Percentiles rank a stretch among this genome's conserved stretches.
These are phyloP conservation scores for Pseudovirgaria hyperparasitica DNA, from an alignment of 2,329 filamentous ascomycete genomes.

Conservation along the genomic window DNA sequence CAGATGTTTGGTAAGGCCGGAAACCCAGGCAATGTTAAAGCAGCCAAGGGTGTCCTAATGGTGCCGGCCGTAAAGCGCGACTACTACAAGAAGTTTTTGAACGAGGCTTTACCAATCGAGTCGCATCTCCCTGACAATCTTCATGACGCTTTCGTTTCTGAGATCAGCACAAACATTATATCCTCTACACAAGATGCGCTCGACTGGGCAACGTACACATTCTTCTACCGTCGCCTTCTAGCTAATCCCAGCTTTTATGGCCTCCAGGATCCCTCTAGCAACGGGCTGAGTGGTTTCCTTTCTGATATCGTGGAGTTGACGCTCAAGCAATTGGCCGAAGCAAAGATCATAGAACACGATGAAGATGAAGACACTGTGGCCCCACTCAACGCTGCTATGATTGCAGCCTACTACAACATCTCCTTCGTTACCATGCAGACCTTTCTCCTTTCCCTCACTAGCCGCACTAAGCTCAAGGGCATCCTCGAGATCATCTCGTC, in stretches of 20 bases:
- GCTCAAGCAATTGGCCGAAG: slow-evolving; percentile 77
- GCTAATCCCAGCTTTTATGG: slow-evolving; percentile 97
- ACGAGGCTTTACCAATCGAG: slow-evolving; percentile 90
- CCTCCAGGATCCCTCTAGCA: slow-evolving; percentile 74
- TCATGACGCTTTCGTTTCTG: slow-evolving; percentile 91
- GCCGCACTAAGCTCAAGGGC: slow-evolving; percentile 87
- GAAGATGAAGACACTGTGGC: slow-evolving; percentile 76
- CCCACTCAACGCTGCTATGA: slow-evolving; percentile 93
- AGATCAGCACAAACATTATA: slow-evolving; percentile 93
- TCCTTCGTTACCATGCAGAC: slow-evolving; percentile 99
- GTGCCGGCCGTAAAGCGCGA: slow-evolving; percentile 86
- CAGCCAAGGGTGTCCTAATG: slow-evolving; percentile 90
- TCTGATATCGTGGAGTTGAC: slow-evolving; percentile 92
- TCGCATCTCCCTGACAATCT: slow-evolving; percentile 85
- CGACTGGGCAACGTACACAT: slow-evolving; percentile 97
- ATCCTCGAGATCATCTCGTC: slow-evolving; percentile 95
- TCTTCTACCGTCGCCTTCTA: slow-evolving; percentile 88
- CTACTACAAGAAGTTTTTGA: slow-evolving; percentile 98
- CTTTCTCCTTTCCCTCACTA: slow-evolving; percentile 79
- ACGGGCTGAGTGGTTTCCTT: slow-evolving; percentile 84
- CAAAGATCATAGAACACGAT: slow-evolving; percentile 90
- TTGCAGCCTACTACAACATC: slow-evolving; percentile 97
- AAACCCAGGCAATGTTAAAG: slow-evolving; percentile 63
- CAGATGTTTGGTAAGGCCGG: slow-evolving; percentile 97
- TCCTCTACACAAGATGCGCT: slow-evolving; percentile 93